A percentile compares a stretch with the other conserved stretches of the same genome.
These are phyloP conservation scores for Tilletia indica DNA, from an alignment of 1,284 basidiomycete genomes.

Conservation along the genomic window DNA sequence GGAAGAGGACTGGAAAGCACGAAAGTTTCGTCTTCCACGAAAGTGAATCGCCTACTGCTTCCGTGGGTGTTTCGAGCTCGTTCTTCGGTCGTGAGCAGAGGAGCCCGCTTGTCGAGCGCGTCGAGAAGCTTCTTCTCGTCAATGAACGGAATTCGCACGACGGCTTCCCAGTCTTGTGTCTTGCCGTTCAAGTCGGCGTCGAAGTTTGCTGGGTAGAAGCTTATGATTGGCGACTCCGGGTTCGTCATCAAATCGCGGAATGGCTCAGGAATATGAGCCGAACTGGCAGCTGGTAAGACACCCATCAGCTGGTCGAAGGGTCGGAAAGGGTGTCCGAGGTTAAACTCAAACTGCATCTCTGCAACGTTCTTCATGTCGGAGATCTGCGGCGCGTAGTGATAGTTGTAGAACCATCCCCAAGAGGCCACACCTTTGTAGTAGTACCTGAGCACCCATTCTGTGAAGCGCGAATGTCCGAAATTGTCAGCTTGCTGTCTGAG, in stretches of 20 bases:
- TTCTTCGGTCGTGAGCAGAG: conserved; percentile 77
- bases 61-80: conserved; percentile 74
- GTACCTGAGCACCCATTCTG: conserved; percentile 94
- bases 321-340: conserved; percentile 82
- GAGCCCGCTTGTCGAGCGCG: conserved; percentile 69
- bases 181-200: conserved; percentile 95
- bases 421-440: conserved; percentile 95
- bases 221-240: conserved; percentile 79
- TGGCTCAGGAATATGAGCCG: conserved; percentile 78
- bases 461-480: neutral
- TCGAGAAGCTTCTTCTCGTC: conserved; percentile 75
- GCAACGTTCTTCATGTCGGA: conserved; percentile 79
- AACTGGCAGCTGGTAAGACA: conserved; percentile 85
- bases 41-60: conserved; percentile 75
- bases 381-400: conserved; percentile 75
- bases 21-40: conserved; percentile 63
- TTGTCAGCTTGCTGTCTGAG: neutral
- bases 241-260: conserved; percentile 91
- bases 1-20: conserved; percentile 85
- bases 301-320: conserved; percentile 99
- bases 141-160: conserved; percentile 99
- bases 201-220: conserved; percentile 90
- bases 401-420: conserved; percentile 99
- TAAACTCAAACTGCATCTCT: conserved; percentile 78
- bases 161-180: conserved; percentile 97